phyloP scores from a whole-genome alignment of 2,329 filamentous ascomycete species.

The Colletotrichum plurivorum region DNA sequence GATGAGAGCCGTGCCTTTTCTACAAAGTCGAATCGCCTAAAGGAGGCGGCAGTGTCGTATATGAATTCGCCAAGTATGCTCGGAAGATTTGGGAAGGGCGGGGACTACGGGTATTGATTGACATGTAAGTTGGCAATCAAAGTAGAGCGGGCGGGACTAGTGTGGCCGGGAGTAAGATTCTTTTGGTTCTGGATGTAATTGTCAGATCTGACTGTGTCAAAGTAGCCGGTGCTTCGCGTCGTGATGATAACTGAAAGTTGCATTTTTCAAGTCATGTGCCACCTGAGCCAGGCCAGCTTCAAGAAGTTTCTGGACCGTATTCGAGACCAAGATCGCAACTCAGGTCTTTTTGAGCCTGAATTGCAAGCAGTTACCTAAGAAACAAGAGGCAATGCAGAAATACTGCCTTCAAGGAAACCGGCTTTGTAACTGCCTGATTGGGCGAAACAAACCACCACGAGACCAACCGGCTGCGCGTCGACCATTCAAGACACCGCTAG shows the following conservation, averaged over 20 bases:
- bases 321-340: too few species aligned
- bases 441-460: background rate
- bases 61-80: conserved; percentile 45
- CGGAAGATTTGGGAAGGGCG: conserved; percentile 43
- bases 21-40: conserved; percentile 46
- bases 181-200: background rate
- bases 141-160: background rate
- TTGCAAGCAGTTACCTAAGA: too few species aligned
- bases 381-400: too few species aligned
- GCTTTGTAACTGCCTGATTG: background rate
- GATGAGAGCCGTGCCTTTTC: conserved; percentile 47
- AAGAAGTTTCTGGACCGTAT: background rate
- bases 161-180: background rate
- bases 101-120: conserved; percentile 41
- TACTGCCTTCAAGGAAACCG: too few species aligned
- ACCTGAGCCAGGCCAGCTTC: background rate
- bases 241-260: too few species aligned
- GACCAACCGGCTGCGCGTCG: conserved; percentile 10
- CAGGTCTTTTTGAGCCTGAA: too few species aligned
- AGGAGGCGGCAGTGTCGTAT: conserved; percentile 43
- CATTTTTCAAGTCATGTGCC: background rate
- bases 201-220: too few species aligned
- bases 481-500: conserved; percentile 21
- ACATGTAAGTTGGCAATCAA: conserved; percentile 43
- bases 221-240: too few species aligned